Evolutionary conservation across 202 grass and related monocot genomes (phyloP).

Genomic region (Setaria italica): DNA sequence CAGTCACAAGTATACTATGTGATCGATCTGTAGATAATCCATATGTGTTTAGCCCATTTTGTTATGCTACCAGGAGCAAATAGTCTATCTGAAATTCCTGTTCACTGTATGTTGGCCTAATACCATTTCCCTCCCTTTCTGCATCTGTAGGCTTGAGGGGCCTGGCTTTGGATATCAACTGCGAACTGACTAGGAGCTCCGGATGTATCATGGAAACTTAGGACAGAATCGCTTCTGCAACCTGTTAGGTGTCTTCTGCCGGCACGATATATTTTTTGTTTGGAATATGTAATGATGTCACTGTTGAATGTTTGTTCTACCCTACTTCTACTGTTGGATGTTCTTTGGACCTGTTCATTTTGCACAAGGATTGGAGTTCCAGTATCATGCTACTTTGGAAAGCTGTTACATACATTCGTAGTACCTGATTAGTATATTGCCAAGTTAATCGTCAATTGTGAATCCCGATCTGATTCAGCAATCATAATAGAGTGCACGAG

Average conservation of each 20-base stretch:
- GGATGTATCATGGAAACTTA: slow-evolving; percentile 49
- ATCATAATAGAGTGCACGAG: no score
- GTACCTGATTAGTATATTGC: background rate
- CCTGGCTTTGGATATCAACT: slow-evolving; percentile 16
- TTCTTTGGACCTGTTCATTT: slow-evolving; percentile 40
- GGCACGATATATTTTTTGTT: slow-evolving; percentile 46
- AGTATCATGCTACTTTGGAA: slow-evolving; percentile 12
- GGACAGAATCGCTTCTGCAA: slow-evolving; percentile 33
- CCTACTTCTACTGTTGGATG: slow-evolving; percentile 30
- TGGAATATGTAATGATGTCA: slow-evolving; percentile 45
- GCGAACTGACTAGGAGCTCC: slow-evolving; percentile 47
- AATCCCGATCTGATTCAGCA: background rate
- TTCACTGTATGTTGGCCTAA: background rate
- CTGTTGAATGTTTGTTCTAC: slow-evolving; percentile 26
- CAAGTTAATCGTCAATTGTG: no score
- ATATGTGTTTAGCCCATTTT: background rate
- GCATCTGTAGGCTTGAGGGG: slow-evolving; percentile 39
- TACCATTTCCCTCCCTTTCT: background rate
- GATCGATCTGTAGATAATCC: background rate
- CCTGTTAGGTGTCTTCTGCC: slow-evolving; percentile 20
- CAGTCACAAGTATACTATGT: background rate
- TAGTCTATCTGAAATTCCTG: background rate
- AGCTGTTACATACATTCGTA: background rate
- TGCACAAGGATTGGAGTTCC: slow-evolving; percentile 37
- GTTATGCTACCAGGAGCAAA: background rate